Conservation (phyloP, 179 eudicot species). For the Pouteria campechiana region DNA sequence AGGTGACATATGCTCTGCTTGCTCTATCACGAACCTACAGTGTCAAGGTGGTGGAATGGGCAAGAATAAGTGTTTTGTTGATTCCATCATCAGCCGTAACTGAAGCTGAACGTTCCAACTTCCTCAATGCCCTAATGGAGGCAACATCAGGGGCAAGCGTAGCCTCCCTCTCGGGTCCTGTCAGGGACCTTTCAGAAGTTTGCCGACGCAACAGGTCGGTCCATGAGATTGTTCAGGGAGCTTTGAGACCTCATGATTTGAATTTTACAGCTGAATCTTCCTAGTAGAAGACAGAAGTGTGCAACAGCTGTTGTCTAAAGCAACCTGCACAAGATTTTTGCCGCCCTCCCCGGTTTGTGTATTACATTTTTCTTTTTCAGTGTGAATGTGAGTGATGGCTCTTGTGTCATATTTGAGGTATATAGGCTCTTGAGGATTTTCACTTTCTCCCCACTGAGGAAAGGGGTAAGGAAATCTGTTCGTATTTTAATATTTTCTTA, state of each 20-base stretch:
- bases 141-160: conserved; percentile 59
- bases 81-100: conserved; percentile 80
- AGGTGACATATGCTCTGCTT: conserved; percentile 76
- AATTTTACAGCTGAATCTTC: conserved; percentile 29
- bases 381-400: too few relatives aligned
- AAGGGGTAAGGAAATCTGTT: too few relatives aligned
- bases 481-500: too few relatives aligned
- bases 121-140: conserved; percentile 71
- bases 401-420: too few relatives aligned
- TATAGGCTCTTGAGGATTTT: too few relatives aligned
- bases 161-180: conserved; percentile 43
- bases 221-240: conserved; percentile 92
- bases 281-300: too few relatives aligned
- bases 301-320: too few relatives aligned
- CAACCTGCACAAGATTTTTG: too few relatives aligned
- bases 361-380: too few relatives aligned
- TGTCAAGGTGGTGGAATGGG: conserved; percentile 72
- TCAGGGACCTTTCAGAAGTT: conserved; percentile 91
- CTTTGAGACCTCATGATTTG: conserved; percentile 79
- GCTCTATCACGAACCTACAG: conserved; percentile 67
- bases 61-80: conserved; percentile 46
- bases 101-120: conserved; percentile 60
- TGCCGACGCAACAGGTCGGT: conserved; percentile 92
- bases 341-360: too few relatives aligned
- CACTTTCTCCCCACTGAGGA: too few relatives aligned